Evolutionary conservation across 208 protist species (phyloP), one percentile per base, ranked within the genome.

Genomic region (Vickermania ingenoplastis): DNA sequence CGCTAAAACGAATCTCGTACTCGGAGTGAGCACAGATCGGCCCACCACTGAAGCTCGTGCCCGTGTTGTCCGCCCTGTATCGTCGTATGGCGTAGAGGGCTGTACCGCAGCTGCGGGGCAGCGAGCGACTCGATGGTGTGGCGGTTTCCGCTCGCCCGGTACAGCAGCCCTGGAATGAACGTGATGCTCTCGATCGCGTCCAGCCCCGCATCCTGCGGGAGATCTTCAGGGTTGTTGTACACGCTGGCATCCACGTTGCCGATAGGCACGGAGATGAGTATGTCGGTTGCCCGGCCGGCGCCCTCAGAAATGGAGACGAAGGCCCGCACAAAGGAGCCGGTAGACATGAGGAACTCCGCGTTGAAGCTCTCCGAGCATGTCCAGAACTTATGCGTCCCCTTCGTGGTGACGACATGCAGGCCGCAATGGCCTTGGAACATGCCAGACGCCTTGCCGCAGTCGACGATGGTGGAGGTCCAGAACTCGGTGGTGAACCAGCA

Each of bases 141-240:
- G 3, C 74, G 56, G 23, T 69, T 61, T 57, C 80, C 55, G 25
- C 68, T 54, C 57, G 89, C 68, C 28, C 61, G 30, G 71, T 90
- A 93, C n/a, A 67, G 29, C 45, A 94, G 88, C 71, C 88, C 81
- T 0, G 86, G 86, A 2, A 94, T 61, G 60, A 94, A 87, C 21
- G 57, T 64, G 2, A 87, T 67, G 31, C 71, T 62, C 21, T 71
- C 28, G 49, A 91, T 71, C 0, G 70, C 69, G 53, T 93, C 86
- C 5, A 58, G 69, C 30, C 41, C 36, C 24, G 48, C 22, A 1
- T 71, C 45, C n/a, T 69, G 31, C 25, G 79, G 61, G 2, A 53
- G 31, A 4, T 30, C 22, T 17, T 53, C 28, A 14, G 23, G 36
- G 24, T 66, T 70, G 30, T 67, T 27, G 23, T 75, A 75, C n/a